Base-by-base conservation (phyloP, 495 filamentous ascomycete species). In the Bacidia rubella region DNA sequence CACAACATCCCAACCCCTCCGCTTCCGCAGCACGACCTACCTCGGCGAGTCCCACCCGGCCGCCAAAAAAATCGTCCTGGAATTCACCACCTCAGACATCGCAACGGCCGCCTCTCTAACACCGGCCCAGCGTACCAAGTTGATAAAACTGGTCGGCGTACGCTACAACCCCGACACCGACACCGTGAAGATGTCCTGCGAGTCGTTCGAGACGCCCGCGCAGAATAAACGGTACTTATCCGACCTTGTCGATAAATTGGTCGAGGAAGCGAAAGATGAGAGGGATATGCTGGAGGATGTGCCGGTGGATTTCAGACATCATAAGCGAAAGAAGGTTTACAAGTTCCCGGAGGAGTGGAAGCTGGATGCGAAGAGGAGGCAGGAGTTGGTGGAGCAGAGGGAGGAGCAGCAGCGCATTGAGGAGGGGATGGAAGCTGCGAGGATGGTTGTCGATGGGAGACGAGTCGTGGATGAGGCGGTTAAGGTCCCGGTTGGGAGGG, bases 1-100 rank as follows among this genome's bases (percentile, higher is more conserved):
- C 11, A 64, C 78, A 44, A 65, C 68, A 44, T 71, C 81, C 45
- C 73, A 84, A 57, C 70, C 77, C 5, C 77, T 98, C 47, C 83
- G 92, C 56, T 98, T 96, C 75, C 82, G 92, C 61, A 95, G 95
- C 69, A 97, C 93, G n/a, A 86, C 81, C 44, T 96, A 96, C 67
- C 79, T 97, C 76, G 93, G 93, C 56, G 92, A 98, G 67, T 66
- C 80, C 49, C 93, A 97, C 66, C 90, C 93, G 0, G 87, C 89
- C 11, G 83, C 88, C 64, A 77, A 79, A 49, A 98, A 98, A 70
- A 87, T 98, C 24, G 90, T 96, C 4, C 77, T 96, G 24, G 87
- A 95, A 64, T 92, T 97, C 60, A 75, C 70, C 55, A 79, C 85
- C 12, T 57, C 60, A 39, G 89, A 95, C 65, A 65, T 90, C 49